phyloP scores from a whole-genome alignment of 2,329 filamentous ascomycete genomes.

The Aspergillus flavus region DNA sequence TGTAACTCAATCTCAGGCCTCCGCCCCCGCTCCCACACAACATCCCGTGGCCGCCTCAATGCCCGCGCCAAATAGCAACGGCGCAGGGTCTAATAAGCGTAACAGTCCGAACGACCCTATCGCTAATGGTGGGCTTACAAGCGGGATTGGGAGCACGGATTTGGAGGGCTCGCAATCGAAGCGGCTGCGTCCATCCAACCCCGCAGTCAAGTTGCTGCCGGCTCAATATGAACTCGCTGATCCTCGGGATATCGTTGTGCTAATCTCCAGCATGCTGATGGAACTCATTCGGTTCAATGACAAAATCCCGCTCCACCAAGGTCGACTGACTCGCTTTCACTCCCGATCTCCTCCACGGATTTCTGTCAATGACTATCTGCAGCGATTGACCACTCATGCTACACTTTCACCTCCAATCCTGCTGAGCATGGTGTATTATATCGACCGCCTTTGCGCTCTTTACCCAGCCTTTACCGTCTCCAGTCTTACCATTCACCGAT shows the following conservation, averaged over 20 bases:
- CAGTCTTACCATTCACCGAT: conserved; percentile 93
- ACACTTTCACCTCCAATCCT: conserved; percentile 90
- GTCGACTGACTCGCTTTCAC: conserved; percentile 90
- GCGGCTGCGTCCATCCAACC: conserved; percentile 48
- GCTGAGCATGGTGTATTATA: conserved; percentile 99
- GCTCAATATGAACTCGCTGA: conserved; percentile 78
- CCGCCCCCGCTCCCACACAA: conserved; percentile 22
- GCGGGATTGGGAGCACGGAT: conserved; percentile 23
- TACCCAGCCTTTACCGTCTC: conserved; percentile 97
- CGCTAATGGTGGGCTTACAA: conserved; percentile 26
- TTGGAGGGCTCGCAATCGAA: conserved; percentile 46
- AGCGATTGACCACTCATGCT: conserved; percentile 88
- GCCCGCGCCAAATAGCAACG: conserved; percentile 29
- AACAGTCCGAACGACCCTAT: conserved; percentile 33
- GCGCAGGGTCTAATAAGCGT: conserved; percentile 37
- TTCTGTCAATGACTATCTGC: conserved; percentile 90
- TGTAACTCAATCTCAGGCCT: neutral
- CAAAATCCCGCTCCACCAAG: conserved; percentile 77
- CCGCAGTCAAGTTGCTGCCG: conserved; percentile 58
- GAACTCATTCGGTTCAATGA: conserved; percentile 95
- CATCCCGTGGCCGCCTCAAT: conserved; percentile 29
- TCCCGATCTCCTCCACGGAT: conserved; percentile 89
- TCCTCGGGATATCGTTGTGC: conserved; percentile 81
- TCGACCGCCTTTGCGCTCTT: conserved; percentile 87
- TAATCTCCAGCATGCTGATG: conserved; percentile 93